Evolutionary conservation across 2,329 filamentous ascomycete genomes (phyloP).

Genomic region (Fusarium coicis): DNA sequence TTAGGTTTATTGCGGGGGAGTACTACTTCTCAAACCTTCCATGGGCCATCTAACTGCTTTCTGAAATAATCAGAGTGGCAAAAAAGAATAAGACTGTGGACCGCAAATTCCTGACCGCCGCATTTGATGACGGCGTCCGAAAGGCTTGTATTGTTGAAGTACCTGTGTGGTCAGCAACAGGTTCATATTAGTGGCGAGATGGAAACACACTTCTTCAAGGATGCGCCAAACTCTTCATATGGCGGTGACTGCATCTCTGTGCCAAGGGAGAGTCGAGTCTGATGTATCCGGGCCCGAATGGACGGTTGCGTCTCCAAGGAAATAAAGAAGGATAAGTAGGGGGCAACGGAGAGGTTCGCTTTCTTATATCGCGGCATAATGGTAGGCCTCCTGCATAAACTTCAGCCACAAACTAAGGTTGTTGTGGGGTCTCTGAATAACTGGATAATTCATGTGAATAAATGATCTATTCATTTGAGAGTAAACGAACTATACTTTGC

Average conservation of each 20-base stretch:
- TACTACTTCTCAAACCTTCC: no score
- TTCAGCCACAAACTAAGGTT: not conserved
- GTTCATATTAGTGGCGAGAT: not conserved
- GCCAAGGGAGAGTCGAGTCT: accelerated
- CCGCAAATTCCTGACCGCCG: not conserved
- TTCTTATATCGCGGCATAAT: not conserved
- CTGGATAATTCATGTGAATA: not conserved
- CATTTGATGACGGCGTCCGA: constrained; percentile 5
- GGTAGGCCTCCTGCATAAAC: not conserved
- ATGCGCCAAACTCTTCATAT: not conserved
- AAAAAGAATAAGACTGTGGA: not conserved
- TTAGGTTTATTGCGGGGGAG: no score
- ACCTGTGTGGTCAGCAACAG: not conserved
- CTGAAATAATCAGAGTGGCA: not conserved
- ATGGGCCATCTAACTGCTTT: not conserved
- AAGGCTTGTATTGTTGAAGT: not conserved
- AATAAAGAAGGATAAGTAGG: accelerated
- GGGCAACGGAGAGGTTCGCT: accelerated
- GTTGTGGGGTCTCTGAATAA: not conserved
- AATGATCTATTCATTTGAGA: not conserved
- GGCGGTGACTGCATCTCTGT: not conserved
- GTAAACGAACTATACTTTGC: accelerated
- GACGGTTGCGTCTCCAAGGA: not conserved
- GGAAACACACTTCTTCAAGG: not conserved
- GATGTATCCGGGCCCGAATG: not conserved